phyloP scores from a whole-genome alignment of 1,284 basidiomycete species.

The Apiotrichum sp. region DNA sequence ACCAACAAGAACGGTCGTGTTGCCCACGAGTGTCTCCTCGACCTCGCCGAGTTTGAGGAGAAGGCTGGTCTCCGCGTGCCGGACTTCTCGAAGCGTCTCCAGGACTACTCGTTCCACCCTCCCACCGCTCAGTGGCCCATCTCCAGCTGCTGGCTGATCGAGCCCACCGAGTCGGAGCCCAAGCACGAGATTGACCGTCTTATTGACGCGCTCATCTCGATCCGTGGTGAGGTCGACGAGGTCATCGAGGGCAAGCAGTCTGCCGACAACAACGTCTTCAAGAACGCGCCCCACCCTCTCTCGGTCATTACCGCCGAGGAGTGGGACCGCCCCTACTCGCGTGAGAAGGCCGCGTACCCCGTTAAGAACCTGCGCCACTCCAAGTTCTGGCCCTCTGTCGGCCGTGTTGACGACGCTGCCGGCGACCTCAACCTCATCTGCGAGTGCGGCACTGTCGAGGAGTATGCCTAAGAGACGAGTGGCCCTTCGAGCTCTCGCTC shows the following conservation, averaged over 20 bases:
- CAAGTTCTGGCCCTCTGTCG: constrained; percentile 93
- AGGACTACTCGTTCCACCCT: constrained; percentile 44
- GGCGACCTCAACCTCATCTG: constrained; percentile 54
- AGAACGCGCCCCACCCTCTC: constrained; percentile 88
- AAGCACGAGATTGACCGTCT: constrained; percentile 87
- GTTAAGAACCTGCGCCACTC: constrained; percentile 66
- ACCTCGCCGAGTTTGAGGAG: constrained; percentile 91
- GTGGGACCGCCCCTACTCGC: constrained; percentile 84
- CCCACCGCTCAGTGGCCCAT: constrained; percentile 67
- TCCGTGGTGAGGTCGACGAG: constrained; percentile 84
- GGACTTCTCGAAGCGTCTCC: constrained; percentile 92
- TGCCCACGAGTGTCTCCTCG: constrained; percentile 92
- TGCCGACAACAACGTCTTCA: constrained; percentile 76
- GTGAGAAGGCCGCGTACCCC: constrained; percentile 78
- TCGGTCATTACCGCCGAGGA: constrained; percentile 66
- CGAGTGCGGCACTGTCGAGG: constrained; percentile 83
- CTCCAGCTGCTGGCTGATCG: constrained; percentile 73
- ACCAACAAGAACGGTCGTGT: constrained; percentile 85
- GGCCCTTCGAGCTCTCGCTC: no score
- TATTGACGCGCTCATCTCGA: constrained; percentile 94
- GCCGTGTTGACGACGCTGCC: constrained; percentile 71
- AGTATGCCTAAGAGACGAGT: constrained; percentile 44
- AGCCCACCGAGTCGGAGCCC: constrained; percentile 90
- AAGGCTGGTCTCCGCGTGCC: constrained; percentile 79
- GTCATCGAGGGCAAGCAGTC: constrained; percentile 78